A percentile compares a stretch with the other conserved stretches of the same genome.
Conservation (phyloP, 352 stramenopile genomes). For the Saprolegnia diclina region DNA sequence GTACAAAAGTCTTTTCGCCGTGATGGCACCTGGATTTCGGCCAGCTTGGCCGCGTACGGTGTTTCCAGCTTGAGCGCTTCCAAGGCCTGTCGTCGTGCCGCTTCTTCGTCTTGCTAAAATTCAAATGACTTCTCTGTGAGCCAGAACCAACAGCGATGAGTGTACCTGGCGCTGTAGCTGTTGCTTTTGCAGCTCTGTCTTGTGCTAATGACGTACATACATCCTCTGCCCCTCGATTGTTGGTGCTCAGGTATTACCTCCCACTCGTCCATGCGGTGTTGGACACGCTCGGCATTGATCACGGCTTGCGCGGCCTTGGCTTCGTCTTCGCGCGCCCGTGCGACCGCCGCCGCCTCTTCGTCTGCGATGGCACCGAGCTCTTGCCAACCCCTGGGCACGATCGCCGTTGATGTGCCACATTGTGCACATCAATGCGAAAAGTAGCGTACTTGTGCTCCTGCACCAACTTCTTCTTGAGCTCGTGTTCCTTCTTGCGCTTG, state of each 20-base stretch:
- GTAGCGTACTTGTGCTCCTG: conserved; percentile 49
- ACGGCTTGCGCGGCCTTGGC: conserved; percentile 36
- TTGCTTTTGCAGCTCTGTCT: conserved; percentile 40
- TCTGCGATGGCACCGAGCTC: conserved; percentile 43
- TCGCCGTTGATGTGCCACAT: neutral
- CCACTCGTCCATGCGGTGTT: conserved; percentile 49
- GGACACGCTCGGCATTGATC: conserved; percentile 59
- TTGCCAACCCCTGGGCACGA: conserved; percentile 24
- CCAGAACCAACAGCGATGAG: neutral
- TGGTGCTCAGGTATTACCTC: conserved; percentile 41
- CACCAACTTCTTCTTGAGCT: conserved; percentile 45
- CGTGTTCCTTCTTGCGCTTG: conserved; percentile 40
- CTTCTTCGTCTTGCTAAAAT: conserved; percentile 28
- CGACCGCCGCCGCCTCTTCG: conserved; percentile 37
- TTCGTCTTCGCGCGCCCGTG: conserved; percentile 34
- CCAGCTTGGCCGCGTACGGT: conserved; percentile 60
- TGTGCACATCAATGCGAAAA: neutral
- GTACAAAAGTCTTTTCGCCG: neutral
- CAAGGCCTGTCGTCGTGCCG: conserved; percentile 39
- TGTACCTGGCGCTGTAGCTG: conserved; percentile 32
- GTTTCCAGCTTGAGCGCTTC: conserved; percentile 59
- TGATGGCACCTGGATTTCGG: conserved; percentile 41
- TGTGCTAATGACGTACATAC: conserved; percentile 35
- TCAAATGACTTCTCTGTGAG: neutral
- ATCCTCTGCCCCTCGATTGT: neutral